Base-by-base conservation (phyloP, 768 basidiomycete species). In the Calocybe cyanea region DNA sequence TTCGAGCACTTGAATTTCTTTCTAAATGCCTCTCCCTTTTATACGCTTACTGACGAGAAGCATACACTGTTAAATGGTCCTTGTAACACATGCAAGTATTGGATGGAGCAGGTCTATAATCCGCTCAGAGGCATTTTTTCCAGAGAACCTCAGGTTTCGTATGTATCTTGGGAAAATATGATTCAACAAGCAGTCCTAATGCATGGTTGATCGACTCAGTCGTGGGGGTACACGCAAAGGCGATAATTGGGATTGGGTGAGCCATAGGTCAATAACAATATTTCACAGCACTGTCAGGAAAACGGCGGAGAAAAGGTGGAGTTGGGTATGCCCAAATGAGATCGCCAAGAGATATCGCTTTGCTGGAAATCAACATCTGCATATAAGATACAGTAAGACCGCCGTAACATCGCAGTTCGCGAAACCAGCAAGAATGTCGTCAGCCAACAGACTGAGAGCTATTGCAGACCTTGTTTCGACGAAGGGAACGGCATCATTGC, bases 1-100 rank as follows among this genome's bases (percentile, higher is more conserved):
- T 32, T 48, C 10, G 42, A 46, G 47, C 43, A 48, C 39, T 45
- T 56, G 47, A 46, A 33, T 33, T 3, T 28, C n/a, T 34, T 24
- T 14, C 14, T 5, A 18, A 24, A 7, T 3, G 14, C 6, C 7
- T 17, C 18, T 17, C 31, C 40, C 24, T 49, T 49, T 54, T 54
- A 51, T 54, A 47, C 8, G 20, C 24, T 31, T 37, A 18, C 38
- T 35, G 10, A 9, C 41, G 19, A 7, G 10, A n/a, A 11, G 9
- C 25, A 28, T 28, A 11, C 5, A 11, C 6, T 28, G 11, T 28
- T 13, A 3, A 21, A 25, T 19, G 30, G 21, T 43, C 33, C 32
- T 4, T 21, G 43, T 46, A 46, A 49, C 17, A 19, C 33, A 25
- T 18, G 19, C 18, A 39, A 24, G 14, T 6, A 51, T 48, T 48